phyloP scores from a whole-genome alignment of 495 filamentous ascomycete genomes.

The Aspergillus leporis region DNA sequence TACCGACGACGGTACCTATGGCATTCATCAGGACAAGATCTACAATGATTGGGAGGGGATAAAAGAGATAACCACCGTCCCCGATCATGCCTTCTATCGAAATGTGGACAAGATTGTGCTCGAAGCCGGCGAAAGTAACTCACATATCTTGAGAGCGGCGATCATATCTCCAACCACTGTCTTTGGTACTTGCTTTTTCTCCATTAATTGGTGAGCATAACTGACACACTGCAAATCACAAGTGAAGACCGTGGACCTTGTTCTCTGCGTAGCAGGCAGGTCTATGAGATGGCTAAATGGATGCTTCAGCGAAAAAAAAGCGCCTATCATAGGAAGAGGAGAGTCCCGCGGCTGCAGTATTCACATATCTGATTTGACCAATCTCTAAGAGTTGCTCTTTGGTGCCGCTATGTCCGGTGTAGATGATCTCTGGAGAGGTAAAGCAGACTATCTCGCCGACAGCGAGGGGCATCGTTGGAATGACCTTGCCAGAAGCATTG shows the following conservation, averaged over 20 bases:
- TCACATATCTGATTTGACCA: constrained; percentile 60
- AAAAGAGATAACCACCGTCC: constrained; percentile 42
- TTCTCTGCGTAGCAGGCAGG: constrained; percentile 59
- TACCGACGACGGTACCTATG: constrained; percentile 11
- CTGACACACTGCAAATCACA: not conserved
- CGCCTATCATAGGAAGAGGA: constrained; percentile 53
- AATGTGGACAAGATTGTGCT: constrained; percentile 51
- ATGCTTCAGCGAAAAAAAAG: constrained; percentile 54
- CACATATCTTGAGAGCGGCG: constrained; percentile 50
- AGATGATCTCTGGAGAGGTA: constrained; percentile 57
- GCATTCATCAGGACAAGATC: constrained; percentile 14
- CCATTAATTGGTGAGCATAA: not conserved
- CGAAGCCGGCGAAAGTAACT: constrained; percentile 24
- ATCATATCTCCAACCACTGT: constrained; percentile 68
- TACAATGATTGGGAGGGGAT: constrained; percentile 48
- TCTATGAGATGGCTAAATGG: constrained; percentile 48
- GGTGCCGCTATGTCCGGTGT: constrained; percentile 52
- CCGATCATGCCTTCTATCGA: constrained; percentile 46
- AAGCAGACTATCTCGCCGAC: constrained; percentile 65
- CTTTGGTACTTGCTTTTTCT: constrained; percentile 46
- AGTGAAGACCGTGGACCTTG: constrained; percentile 56
- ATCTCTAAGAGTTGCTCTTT: constrained; percentile 55
- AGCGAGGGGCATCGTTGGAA: constrained; percentile 61
- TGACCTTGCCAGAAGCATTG: constrained; percentile 53
- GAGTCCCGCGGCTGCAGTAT: constrained; percentile 60